Evolutionary conservation across 352 stramenopile species (phyloP).

Genomic region (Globisporangium nodosum): DNA sequence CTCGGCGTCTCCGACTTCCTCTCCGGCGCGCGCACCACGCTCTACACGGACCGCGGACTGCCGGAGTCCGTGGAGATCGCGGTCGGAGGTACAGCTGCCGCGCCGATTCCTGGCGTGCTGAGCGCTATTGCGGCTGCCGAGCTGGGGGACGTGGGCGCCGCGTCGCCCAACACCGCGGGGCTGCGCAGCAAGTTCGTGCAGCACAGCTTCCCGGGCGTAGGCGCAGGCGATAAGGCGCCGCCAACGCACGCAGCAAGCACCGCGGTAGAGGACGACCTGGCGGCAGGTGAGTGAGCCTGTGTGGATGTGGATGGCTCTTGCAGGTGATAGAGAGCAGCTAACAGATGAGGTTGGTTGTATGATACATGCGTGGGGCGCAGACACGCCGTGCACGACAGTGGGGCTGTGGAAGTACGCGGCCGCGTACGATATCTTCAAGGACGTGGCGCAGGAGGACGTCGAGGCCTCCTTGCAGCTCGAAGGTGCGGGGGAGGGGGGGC

Average conservation of each 20-base stretch:
- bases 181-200: slow-evolving; percentile 17
- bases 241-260: slow-evolving; percentile 18
- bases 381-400: slow-evolving; percentile 56
- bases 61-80: slow-evolving; percentile 6
- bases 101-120: neutral
- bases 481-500: slow-evolving; percentile 22
- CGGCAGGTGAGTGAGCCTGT: slow-evolving; percentile 28
- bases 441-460: slow-evolving; percentile 52
- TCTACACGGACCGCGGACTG: slow-evolving; percentile 30
- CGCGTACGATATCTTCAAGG: slow-evolving; percentile 59
- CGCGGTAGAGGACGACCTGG: slow-evolving; percentile 66
- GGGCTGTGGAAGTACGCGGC: slow-evolving; percentile 66
- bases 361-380: slow-evolving; percentile 17
- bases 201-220: slow-evolving; percentile 14
- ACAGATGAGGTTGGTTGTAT: neutral
- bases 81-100: neutral
- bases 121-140: slow-evolving; percentile 15
- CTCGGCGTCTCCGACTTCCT: slow-evolving; percentile 57
- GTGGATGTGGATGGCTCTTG: too few relatives aligned
- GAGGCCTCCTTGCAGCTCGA: slow-evolving; percentile 51
- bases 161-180: slow-evolving; percentile 13
- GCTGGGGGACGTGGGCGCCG: neutral
- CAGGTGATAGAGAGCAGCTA: neutral
- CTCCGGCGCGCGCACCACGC: slow-evolving; percentile 28
- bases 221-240: slow-evolving; percentile 16